Percentiles rank a stretch among this genome's conserved stretches.
phyloP scores from a whole-genome alignment of 192 early-diverging fungal genomes.

The Lunasporangiospora selenospora region DNA sequence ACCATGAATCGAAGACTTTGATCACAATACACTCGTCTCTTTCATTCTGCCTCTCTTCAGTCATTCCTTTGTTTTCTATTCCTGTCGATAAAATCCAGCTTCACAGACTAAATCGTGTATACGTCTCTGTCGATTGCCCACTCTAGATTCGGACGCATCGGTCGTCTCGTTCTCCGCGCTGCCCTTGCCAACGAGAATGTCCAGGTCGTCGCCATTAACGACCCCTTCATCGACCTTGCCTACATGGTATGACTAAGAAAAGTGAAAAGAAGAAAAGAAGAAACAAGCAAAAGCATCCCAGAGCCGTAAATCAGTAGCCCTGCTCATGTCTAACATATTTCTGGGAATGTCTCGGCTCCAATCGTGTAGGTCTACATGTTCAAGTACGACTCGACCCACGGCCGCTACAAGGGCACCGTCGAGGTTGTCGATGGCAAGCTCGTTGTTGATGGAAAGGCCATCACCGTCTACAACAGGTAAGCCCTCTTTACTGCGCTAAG shows the following conservation, averaged over 20 bases:
- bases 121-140: too few relatives aligned
- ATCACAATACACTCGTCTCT: too few relatives aligned
- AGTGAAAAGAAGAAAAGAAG: too few relatives aligned
- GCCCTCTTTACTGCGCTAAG: too few relatives aligned
- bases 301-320: too few relatives aligned
- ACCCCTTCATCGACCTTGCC: conserved; percentile 95
- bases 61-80: background rate
- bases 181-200: conserved; percentile 77
- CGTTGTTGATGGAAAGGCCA: conserved; percentile 83
- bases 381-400: conserved; percentile 99
- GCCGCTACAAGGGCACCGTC: conserved; percentile 88
- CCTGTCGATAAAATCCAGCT: too few relatives aligned
- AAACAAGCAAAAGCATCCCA: too few relatives aligned
- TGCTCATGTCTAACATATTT: too few relatives aligned
- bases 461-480: conserved; percentile 79
- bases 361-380: conserved; percentile 81
- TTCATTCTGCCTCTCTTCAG: background rate
- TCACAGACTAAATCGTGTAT: too few relatives aligned
- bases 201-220: conserved; percentile 93
- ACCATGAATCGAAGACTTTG: too few relatives aligned
- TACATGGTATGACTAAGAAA: conserved; percentile 97
- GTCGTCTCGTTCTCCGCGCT: conserved; percentile 96
- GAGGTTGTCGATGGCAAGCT: conserved; percentile 85
- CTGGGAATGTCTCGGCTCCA: too few relatives aligned
- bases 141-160: conserved; percentile 93